Evolutionary conservation across 345 rosid species (phyloP).

Genomic region (Populus pruinosa): DNA sequence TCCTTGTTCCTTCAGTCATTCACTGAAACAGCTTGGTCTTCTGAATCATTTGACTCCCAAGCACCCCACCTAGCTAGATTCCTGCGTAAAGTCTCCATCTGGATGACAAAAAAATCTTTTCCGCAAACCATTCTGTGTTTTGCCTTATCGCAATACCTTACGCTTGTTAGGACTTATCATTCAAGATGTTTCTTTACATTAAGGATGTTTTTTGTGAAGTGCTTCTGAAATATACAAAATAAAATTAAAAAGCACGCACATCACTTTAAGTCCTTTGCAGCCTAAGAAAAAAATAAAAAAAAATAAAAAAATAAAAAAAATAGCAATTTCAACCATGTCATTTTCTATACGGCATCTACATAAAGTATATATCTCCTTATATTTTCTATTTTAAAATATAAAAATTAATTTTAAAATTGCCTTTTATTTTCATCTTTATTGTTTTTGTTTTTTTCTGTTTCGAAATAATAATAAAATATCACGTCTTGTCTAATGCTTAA

Average conservation of each 20-base stretch:
- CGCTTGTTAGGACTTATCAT: neutral
- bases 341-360: neutral
- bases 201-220: neutral
- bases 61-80: neutral
- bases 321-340: neutral
- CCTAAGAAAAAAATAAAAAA: neutral
- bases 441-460: no score
- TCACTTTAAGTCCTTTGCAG: neutral
- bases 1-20: slow-evolving; percentile 5
- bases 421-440: no score
- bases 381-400: no score
- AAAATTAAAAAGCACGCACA: neutral
- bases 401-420: no score
- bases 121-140: neutral
- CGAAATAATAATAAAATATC: no score
- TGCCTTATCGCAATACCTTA: neutral
- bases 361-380: no score
- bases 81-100: neutral
- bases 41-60: neutral
- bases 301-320: neutral
- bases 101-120: neutral
- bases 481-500: no score
- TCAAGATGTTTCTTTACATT: no score
- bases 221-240: neutral
- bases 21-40: neutral